phyloP scores from a whole-genome alignment of 331 rosid species.

The Ulmus americana region DNA sequence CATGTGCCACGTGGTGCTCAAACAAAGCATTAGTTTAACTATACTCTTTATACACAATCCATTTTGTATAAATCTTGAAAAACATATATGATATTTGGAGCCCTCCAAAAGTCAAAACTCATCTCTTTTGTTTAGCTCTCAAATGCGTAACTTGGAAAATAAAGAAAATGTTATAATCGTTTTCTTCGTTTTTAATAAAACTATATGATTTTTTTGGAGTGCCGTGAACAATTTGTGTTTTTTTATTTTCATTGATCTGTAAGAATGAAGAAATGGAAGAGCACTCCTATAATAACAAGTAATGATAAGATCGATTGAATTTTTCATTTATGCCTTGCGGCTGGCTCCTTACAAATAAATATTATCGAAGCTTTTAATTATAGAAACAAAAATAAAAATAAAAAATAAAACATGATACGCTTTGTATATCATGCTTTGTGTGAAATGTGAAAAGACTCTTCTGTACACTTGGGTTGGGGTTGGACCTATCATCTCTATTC shows the following conservation, averaged over 20 bases:
- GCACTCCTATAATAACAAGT: no score
- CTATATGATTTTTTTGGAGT: neutral
- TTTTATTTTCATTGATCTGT: neutral
- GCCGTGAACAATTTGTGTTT: constrained; percentile 7
- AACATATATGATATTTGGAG: neutral
- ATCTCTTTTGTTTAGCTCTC: neutral
- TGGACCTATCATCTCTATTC: neutral
- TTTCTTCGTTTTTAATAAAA: neutral
- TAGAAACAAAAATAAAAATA: constrained; percentile 2
- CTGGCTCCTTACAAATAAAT: constrained; percentile 17
- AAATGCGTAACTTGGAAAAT: neutral
- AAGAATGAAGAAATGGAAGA: no score
- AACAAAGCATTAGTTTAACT: neutral
- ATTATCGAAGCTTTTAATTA: constrained; percentile 20
- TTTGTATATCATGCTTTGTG: neutral
- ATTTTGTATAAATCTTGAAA: neutral
- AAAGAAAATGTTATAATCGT: neutral
- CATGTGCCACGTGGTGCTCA: neutral
- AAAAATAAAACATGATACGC: constrained; percentile 6
- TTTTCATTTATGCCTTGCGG: constrained; percentile 33
- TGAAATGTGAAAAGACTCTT: constrained; percentile 2
- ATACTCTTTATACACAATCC: neutral
- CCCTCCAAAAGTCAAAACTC: neutral
- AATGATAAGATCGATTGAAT: constrained; percentile 3
- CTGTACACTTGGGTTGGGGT: constrained; percentile 38